phyloP scores from a whole-genome alignment of 768 basidiomycete species.

The Lentinula aciculospora region DNA sequence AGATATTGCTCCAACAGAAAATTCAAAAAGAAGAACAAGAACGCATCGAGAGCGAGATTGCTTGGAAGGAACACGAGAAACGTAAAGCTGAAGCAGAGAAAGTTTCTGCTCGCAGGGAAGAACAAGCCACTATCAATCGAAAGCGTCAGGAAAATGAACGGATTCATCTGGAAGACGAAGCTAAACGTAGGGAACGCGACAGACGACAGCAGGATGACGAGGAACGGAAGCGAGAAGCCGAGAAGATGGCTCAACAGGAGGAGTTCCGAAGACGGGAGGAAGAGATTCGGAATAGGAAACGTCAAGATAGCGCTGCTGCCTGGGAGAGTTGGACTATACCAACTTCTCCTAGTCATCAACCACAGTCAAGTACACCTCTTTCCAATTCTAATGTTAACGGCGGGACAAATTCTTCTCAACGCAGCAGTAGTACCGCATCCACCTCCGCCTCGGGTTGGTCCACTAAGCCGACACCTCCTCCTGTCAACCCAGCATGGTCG shows the following conservation, averaged over 20 bases:
- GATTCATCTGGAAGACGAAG: constrained; percentile 8
- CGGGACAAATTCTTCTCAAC: constrained; percentile 14
- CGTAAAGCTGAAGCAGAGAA: constrained; percentile 21
- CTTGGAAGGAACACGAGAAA: constrained; percentile 13
- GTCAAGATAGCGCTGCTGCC: constrained; percentile 32
- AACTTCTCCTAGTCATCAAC: constrained; percentile 16
- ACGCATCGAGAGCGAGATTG: constrained; percentile 20
- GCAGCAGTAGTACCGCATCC: constrained; percentile 17
- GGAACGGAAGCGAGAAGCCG: constrained; percentile 20
- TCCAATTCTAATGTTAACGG: constrained; percentile 16
- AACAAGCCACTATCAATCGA: constrained; percentile 3
- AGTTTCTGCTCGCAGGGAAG: constrained; percentile 4
- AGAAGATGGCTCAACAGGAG: constrained; percentile 18
- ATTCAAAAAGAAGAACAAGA: constrained; percentile 32
- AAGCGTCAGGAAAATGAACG: background rate
- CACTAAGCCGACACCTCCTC: background rate
- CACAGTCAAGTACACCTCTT: constrained; percentile 6
- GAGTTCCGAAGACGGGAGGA: constrained; percentile 23
- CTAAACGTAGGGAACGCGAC: constrained; percentile 11
- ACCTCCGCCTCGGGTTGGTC: constrained; percentile 22
- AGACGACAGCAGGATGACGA: constrained; percentile 19
- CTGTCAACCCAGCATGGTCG: constrained; percentile 10
- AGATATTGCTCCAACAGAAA: constrained; percentile 20
- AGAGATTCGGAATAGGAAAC: constrained; percentile 30
- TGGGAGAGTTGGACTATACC: constrained; percentile 20